Base-by-base conservation (phyloP, 169 alveolate genomes). In the Eimeria acervulina region DNA sequence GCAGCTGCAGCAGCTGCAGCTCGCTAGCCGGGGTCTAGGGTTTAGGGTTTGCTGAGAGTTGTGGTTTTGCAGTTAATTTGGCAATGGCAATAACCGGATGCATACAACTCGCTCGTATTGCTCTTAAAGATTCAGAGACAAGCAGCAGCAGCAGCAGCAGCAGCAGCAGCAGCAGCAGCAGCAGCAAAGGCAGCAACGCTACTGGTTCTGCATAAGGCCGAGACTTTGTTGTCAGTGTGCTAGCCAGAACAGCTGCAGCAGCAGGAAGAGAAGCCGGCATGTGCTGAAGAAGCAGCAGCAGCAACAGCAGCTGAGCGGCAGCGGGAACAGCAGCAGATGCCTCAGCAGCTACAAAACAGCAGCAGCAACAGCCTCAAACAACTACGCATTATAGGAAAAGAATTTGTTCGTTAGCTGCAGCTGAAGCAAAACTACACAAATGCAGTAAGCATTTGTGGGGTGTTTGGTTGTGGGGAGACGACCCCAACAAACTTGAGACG, bases 71-170 rank as follows among this genome's bases (percentile, higher is more conserved):
- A 97, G 98, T 97, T 2, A 97, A 97, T 78, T 87, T 96, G 66
- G 97, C 97, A 40, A 97, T 97, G 98, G 98, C 98, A 19, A 26
- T 96, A n/a, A 97, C 98, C 15, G 98, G 98, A n/a, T 51, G 87
- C 68, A 70, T 95, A 52, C 98, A 97, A 91, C 55, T 97, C 52
- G 76, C 47, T n/a, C 93, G 96, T 59, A 89, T 94, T 28, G 84
- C 84, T 47, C 23, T 42, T 19, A 83, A 40, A 40, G 17, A 31
- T 10, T 51, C 15, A 10, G 21, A 51, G 15, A 74, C 26, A 42
- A 33, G 51, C 84, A 74, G 84, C 84, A 74, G 51, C 84, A 74
- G 55, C 84, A 19, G 52, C 26, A 28, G n/a, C 55, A 38, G 42
- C 80, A 28, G 80, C 80, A 74, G 47, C 84, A 33, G 51, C 84